phyloP scores from a whole-genome alignment of 169 alveolate genomes.

The Plasmodium ovale region DNA sequence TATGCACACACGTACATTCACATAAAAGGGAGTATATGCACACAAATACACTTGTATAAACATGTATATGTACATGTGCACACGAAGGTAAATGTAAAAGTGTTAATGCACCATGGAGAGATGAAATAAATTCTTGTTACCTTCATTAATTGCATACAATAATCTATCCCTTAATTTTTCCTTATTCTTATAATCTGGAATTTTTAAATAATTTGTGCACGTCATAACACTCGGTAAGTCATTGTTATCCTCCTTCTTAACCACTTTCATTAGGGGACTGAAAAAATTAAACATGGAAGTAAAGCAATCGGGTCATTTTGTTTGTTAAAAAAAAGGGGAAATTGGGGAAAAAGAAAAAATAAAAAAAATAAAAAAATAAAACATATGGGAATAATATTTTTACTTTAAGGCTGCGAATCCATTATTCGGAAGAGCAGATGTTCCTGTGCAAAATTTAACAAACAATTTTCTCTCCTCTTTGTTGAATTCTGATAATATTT shows the following conservation, averaged over 20 bases:
- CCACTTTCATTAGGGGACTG: constrained; percentile 90
- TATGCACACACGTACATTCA: constrained; percentile 15
- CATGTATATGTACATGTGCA: not conserved
- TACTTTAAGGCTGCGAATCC: constrained; percentile 94
- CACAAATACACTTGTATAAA: constrained; percentile 22
- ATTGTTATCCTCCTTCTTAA: constrained; percentile 85
- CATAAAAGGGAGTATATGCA: not conserved
- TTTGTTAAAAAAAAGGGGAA: too few relatives aligned
- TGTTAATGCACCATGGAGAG: constrained; percentile 32
- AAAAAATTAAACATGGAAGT: not conserved
- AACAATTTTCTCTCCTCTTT: constrained; percentile 85
- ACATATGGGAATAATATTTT: constrained; percentile 81
- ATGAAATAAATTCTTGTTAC: constrained; percentile 86
- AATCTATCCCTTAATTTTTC: constrained; percentile 89
- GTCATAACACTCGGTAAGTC: constrained; percentile 95
- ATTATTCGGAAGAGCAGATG: constrained; percentile 94
- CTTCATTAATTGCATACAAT: constrained; percentile 92
- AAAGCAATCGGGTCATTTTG: too few relatives aligned
- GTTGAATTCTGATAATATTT: constrained; percentile 83
- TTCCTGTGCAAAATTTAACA: constrained; percentile 94
- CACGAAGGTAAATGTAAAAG: not conserved
- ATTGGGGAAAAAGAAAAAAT: constrained; percentile 8
- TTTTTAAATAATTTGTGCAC: constrained; percentile 94
- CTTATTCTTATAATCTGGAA: constrained; percentile 92
- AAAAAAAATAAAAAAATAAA: not conserved